These are phyloP conservation scores for Ustilago crameri DNA, from an alignment of 1,284 basidiomycete genomes.

Conservation along the genomic window DNA sequence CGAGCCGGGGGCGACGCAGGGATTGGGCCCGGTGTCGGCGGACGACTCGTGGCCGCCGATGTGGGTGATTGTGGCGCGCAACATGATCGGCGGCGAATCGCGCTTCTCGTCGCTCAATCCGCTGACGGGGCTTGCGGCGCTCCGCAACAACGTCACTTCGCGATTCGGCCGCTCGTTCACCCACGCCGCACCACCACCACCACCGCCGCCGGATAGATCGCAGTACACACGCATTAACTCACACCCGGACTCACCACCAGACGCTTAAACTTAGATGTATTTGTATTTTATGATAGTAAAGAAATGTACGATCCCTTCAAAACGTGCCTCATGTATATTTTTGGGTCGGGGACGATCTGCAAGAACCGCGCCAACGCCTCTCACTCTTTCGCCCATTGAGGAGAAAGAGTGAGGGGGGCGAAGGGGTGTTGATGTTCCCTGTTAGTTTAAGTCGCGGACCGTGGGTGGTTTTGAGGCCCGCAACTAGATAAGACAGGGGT, in stretches of 20 bases:
- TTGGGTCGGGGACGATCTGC: constrained; percentile 56
- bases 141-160: constrained; percentile 15
- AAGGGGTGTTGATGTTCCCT: constrained; percentile 41
- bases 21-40: constrained; percentile 22
- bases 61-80: constrained; percentile 46
- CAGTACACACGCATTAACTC: constrained; percentile 28
- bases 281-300: constrained; percentile 15
- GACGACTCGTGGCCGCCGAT: constrained; percentile 44
- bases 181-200: constrained; percentile 8
- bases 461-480: constrained; percentile 28
- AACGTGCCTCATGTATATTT: constrained; percentile 40
- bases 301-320: constrained; percentile 59
- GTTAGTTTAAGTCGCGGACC: constrained; percentile 57
- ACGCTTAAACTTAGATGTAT: background rate
- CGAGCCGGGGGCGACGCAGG: constrained; percentile 4
- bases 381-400: too few species aligned
- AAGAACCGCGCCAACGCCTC: constrained; percentile 44
- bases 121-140: constrained; percentile 14
- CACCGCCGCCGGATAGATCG: constrained; percentile 14
- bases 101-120: constrained; percentile 18
- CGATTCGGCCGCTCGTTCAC: constrained; percentile 22
- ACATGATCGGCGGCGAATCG: constrained; percentile 21
- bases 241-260: constrained; percentile 1
- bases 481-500: constrained; percentile 52
- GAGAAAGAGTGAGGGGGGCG: background rate